Evolutionary conservation across 1,284 basidiomycete species (phyloP).

Genomic region (Stygiomarasmius scandens): DNA sequence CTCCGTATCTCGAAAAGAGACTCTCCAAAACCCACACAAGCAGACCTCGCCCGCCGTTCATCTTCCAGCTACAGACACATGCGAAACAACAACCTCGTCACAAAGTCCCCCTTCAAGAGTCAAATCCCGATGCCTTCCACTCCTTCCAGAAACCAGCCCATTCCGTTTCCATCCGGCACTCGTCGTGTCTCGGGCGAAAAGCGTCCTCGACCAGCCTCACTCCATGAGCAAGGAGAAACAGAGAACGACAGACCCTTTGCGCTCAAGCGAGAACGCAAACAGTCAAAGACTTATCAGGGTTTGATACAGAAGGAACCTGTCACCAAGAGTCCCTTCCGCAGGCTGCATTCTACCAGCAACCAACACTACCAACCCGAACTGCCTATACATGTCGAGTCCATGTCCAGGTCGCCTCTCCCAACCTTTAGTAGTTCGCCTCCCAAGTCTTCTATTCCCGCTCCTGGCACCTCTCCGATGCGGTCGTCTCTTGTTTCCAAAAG

Average conservation of each 20-base stretch:
- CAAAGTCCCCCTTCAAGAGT: slow-evolving; percentile 87
- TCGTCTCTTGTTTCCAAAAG: slow-evolving; percentile 81
- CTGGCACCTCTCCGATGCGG: slow-evolving; percentile 58
- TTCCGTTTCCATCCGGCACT: slow-evolving; percentile 39
- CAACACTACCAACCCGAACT: not conserved
- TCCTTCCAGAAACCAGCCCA: slow-evolving; percentile 33
- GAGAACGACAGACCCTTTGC: slow-evolving; percentile 74
- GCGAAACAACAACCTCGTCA: slow-evolving; percentile 80
- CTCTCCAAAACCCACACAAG: slow-evolving; percentile 40
- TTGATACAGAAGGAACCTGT: slow-evolving; percentile 80
- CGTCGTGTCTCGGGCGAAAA: slow-evolving; percentile 75
- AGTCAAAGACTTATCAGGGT: slow-evolving; percentile 75
- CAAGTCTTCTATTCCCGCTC: slow-evolving; percentile 24
- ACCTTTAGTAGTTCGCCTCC: slow-evolving; percentile 19
- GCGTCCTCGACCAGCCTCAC: slow-evolving; percentile 64
- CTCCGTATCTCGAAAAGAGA: slow-evolving; percentile 76
- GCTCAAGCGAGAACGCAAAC: slow-evolving; percentile 73
- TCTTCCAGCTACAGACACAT: slow-evolving; percentile 86
- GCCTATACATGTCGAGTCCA: slow-evolving; percentile 3
- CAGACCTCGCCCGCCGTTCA: slow-evolving; percentile 65
- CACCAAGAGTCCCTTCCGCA: slow-evolving; percentile 83
- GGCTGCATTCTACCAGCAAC: slow-evolving; percentile 20
- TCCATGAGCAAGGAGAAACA: slow-evolving; percentile 66
- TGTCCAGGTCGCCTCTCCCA: slow-evolving; percentile 23
- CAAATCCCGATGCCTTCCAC: slow-evolving; percentile 52